phyloP scores from a whole-genome alignment of 2,329 filamentous ascomycete genomes.

The Tolypocladium paradoxum region DNA sequence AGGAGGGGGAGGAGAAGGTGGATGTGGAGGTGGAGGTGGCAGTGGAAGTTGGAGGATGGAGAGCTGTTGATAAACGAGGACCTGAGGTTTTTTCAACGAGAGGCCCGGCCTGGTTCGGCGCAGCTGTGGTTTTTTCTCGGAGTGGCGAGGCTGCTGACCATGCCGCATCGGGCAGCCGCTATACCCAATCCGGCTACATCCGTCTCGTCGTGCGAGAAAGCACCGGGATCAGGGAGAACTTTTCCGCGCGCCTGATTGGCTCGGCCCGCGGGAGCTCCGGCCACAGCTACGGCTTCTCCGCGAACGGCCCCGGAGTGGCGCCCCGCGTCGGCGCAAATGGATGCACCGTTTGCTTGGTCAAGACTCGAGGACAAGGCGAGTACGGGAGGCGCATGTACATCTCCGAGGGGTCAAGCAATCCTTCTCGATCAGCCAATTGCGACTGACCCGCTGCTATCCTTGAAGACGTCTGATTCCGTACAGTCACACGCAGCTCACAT shows the following conservation, averaged over 20 bases:
- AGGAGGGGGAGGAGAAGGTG: not conserved
- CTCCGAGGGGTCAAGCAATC: not conserved
- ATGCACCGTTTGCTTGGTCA: no score
- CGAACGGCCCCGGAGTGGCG: not conserved
- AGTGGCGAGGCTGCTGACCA: conserved; percentile 2
- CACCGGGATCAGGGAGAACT: conserved; percentile 4
- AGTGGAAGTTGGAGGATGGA: not conserved
- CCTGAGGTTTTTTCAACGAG: not conserved
- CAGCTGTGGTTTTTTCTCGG: not conserved
- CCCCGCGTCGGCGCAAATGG: not conserved
- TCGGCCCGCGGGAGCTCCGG: not conserved
- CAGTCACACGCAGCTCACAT: not conserved
- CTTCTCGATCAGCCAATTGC: not conserved
- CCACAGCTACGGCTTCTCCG: not conserved
- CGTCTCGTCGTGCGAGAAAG: conserved; percentile 5
- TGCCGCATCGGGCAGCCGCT: conserved; percentile 1
- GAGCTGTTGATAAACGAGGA: no score
- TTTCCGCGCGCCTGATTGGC: conserved; percentile 4
- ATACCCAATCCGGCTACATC: not conserved
- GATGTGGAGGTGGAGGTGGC: not conserved
- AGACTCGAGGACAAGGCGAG: no score
- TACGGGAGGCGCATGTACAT: no score
- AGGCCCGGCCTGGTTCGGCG: not conserved
- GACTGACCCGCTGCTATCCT: no score
- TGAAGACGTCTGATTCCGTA: not conserved